Evolutionary conservation across 2,329 filamentous ascomycete species (phyloP), one percentile per base, ranked within the genome.

Genomic region (Clarireedia homoeocarpa): DNA sequence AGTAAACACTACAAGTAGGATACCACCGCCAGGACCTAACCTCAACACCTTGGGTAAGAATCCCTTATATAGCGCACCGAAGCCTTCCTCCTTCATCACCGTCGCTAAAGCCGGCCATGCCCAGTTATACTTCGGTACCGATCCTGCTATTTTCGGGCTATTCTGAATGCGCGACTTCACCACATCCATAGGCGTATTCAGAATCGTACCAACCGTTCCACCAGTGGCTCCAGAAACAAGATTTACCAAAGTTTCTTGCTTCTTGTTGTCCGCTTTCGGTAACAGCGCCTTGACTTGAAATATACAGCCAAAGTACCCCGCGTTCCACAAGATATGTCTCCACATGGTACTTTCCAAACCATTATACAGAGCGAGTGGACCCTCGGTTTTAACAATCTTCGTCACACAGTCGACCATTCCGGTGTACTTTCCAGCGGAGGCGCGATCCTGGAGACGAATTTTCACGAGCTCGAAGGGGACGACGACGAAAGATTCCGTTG

Each of bases 101-200:
- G 89, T 94, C 56, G 81, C 85, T 51, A 96, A 78, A 23, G 90
- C 85, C 48, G 90, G 89, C 82, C 86, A 96, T 34, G 94, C 94
- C 94, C 94, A 99, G 82, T 97, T 96, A 78, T 99, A 99, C 81
- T 99, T 99, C 69, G 89, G 89, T 23, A 84, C 75, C 53, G 82
- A 78, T 5, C 94, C 94, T n/a, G 87, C 72, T 40, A 95, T 76
- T 78, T 88, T 92, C 63, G 88, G 80, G 55, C 83, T 90, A 76
- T 99, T 99, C 75, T 99, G 94, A 65, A 99, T 99, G 61, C 94
- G 86, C 63, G 89, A 95, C 82, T 99, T 99, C 75, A 97, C 91
- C 20, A 97, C 92, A 69, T 97, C 91, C 83, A 96, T 85, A 57
- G 91, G 91, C 2, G 92, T 97, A 79, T 99, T 99, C 61, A 97